Conservation (phyloP, 2,329 filamentous ascomycete genomes). For the Fusarium tupiense region DNA sequence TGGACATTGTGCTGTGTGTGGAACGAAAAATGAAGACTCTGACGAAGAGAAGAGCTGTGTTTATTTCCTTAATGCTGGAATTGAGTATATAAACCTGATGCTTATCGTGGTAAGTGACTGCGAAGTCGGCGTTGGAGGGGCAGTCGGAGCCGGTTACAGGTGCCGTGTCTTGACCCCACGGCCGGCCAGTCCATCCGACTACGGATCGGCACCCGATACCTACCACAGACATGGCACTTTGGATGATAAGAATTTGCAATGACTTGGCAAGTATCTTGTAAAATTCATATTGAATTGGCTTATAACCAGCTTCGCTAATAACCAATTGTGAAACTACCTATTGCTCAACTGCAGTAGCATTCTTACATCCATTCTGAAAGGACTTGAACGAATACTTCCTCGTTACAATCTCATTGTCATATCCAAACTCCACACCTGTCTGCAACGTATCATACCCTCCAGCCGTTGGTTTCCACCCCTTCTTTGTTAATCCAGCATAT, state of each 20-base stretch:
- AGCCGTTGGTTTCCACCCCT: not conserved
- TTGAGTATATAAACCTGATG: not conserved
- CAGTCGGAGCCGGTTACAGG: not conserved
- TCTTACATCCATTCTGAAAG: not conserved
- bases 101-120: not conserved
- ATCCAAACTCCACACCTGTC: not conserved
- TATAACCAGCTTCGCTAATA: not conserved
- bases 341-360: not conserved
- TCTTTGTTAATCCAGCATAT: not conserved
- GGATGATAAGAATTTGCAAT: not conserved
- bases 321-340: not conserved
- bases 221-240: no score
- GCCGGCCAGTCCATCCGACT: not conserved
- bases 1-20: not conserved
- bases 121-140: not conserved
- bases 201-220: not conserved
- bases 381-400: not conserved
- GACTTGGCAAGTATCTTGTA: accelerated
- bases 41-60: not conserved
- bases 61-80: no score
- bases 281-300: not conserved
- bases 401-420: not conserved
- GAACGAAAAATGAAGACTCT: not conserved
- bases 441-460: not conserved
- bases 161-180: not conserved